A percentile compares a stretch with the other conserved stretches of the same genome.
These are phyloP conservation scores for Serpula lacrymans DNA, from an alignment of 768 basidiomycete species.

Conservation along the genomic window DNA sequence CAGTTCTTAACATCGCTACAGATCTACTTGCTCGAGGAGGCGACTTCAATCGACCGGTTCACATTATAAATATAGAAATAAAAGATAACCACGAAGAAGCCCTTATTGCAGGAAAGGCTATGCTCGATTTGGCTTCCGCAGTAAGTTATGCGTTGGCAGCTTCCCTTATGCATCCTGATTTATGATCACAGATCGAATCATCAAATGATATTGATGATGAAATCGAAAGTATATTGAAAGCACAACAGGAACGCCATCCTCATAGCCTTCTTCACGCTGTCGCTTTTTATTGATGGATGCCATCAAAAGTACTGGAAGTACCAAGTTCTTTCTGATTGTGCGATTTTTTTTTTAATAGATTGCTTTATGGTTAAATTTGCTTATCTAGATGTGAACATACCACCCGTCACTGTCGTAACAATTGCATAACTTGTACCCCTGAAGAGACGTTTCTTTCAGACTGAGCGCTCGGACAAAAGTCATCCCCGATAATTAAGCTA, in stretches of 20 bases:
- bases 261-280: slow-evolving; percentile 90
- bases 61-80: slow-evolving; percentile 96
- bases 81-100: slow-evolving; percentile 99
- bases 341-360: no score
- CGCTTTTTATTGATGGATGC: slow-evolving; percentile 68
- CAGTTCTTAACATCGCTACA: slow-evolving; percentile 23
- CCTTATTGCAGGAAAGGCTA: slow-evolving; percentile 90
- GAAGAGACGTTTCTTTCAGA: no score
- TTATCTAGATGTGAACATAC: no score
- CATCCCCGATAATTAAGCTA: no score
- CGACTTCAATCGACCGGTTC: slow-evolving; percentile 90
- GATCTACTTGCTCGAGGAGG: slow-evolving; percentile 87
- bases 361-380: no score
- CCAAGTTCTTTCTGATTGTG: no score
- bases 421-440: no score
- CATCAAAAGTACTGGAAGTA: no score
- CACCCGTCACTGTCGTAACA: no score
- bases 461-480: no score
- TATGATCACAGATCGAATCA: slow-evolving; percentile 66
- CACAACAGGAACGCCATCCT: slow-evolving; percentile 86
- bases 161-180: slow-evolving; percentile 10
- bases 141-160: no score
- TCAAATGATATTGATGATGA: slow-evolving; percentile 87
- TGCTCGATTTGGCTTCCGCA: slow-evolving; percentile 85
- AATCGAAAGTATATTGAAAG: slow-evolving; percentile 81